These are phyloP conservation scores for Cordyceps javanica DNA, from an alignment of 2,329 filamentous ascomycete species.

Conservation along the genomic window DNA sequence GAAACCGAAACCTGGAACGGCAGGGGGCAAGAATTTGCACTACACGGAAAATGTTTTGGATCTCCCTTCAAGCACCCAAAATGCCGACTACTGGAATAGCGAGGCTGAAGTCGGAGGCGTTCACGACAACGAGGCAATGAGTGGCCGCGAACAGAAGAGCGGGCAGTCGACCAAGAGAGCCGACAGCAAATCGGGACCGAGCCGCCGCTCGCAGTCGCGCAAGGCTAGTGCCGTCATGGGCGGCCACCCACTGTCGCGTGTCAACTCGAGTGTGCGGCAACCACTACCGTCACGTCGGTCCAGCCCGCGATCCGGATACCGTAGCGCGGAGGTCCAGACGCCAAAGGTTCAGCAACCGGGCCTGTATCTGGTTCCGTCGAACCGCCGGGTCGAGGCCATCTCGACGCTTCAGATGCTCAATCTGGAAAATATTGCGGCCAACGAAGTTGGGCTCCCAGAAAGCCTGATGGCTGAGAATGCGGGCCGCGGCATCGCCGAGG, in stretches of 20 bases:
- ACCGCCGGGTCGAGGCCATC: slow-evolving; percentile 55
- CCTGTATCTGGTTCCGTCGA: slow-evolving; percentile 49
- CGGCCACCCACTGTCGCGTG: slow-evolving; percentile 38
- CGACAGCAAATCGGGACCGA: slow-evolving; percentile 45
- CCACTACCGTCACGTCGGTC: slow-evolving; percentile 26
- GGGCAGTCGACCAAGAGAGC: slow-evolving; percentile 43
- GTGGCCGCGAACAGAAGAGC: slow-evolving; percentile 45
- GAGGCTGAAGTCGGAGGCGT: slow-evolving; percentile 58
- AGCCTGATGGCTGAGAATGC: slow-evolving; percentile 91
- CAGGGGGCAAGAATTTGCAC: slow-evolving; percentile 83
- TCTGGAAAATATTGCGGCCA: slow-evolving; percentile 83
- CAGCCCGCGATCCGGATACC: slow-evolving; percentile 24
- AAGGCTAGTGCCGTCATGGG: slow-evolving; percentile 43
- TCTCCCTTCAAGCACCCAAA: slow-evolving; percentile 37
- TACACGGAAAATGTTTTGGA: slow-evolving; percentile 89
- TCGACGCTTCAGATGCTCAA: slow-evolving; percentile 82
- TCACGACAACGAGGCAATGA: slow-evolving; percentile 37
- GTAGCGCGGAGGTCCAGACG: slow-evolving; percentile 28
- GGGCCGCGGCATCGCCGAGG: slow-evolving; percentile 80
- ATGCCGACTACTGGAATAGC: slow-evolving; percentile 63
- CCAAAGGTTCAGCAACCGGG: slow-evolving; percentile 33
- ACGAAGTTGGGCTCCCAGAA: slow-evolving; percentile 79
- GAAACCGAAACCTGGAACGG: slow-evolving; percentile 59
- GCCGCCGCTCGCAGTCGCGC: slow-evolving; percentile 48
- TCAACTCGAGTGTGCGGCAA: slow-evolving; percentile 41